phyloP scores from a whole-genome alignment of 2,329 filamentous ascomycete genomes.

The Phyllosticta paracitricarpa region DNA sequence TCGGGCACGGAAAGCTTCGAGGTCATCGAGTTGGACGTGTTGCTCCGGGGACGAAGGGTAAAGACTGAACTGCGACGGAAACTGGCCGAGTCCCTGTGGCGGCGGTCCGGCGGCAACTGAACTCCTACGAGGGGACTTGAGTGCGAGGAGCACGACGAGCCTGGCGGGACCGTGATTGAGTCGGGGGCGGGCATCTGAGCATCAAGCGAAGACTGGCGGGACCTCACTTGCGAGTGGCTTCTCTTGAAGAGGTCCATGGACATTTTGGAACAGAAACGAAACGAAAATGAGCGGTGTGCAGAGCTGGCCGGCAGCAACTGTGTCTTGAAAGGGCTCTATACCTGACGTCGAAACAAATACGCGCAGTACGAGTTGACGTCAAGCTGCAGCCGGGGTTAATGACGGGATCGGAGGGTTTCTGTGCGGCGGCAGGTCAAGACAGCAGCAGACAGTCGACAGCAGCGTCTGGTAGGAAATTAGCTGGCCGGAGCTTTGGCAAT shows the following conservation, averaged over 20 bases:
- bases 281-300: conserved; percentile 2
- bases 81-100: conserved; percentile 15
- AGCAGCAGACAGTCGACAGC: conserved; percentile 11
- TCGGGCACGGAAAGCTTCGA: conserved; percentile 15
- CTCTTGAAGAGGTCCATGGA: conserved; percentile 30
- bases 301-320: conserved; percentile 9
- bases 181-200: conserved; percentile 10
- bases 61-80: conserved; percentile 25
- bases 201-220: conserved; percentile 26
- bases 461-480: conserved; percentile 11
- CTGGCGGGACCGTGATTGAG: not conserved
- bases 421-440: conserved; percentile 14
- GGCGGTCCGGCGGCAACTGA: conserved; percentile 23
- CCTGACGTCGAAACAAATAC: conserved; percentile 5
- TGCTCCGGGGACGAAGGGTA: conserved; percentile 27
- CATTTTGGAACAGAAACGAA: not conserved
- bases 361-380: conserved; percentile 1
- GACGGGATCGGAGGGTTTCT: conserved; percentile 15
- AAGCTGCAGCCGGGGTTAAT: conserved; percentile 1
- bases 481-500: conserved; percentile 6
- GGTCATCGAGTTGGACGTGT: conserved; percentile 26
- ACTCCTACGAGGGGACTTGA: conserved; percentile 13
- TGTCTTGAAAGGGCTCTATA: conserved; percentile 1
- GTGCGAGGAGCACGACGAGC: conserved; percentile 12
- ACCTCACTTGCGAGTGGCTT: conserved; percentile 20